Evolutionary conservation across 2,329 filamentous ascomycete species (phyloP).

Genomic region (Fusarium buharicum): DNA sequence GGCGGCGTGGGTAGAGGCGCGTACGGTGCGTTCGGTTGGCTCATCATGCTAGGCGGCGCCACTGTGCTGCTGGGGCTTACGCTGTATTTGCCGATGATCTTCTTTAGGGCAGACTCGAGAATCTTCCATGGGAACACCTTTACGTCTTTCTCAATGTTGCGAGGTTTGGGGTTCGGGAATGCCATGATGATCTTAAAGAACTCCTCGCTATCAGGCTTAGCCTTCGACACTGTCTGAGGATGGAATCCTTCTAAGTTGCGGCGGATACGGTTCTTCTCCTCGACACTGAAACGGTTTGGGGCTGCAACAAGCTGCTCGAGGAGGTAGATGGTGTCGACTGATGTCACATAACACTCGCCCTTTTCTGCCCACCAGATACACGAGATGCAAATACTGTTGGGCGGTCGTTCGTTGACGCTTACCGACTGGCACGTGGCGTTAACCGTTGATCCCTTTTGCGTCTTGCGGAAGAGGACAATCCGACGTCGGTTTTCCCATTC

Average conservation of each 20-base stretch:
- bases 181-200: slow-evolving; percentile 99
- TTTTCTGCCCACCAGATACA: slow-evolving; percentile 98
- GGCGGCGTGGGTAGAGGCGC: slow-evolving; percentile 61
- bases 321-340: slow-evolving; percentile 95
- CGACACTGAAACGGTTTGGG: slow-evolving; percentile 85
- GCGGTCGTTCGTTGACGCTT: slow-evolving; percentile 78
- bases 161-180: slow-evolving; percentile 92
- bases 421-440: slow-evolving; percentile 83
- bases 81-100: slow-evolving; percentile 97
- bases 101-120: slow-evolving; percentile 86
- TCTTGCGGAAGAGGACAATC: slow-evolving; percentile 88
- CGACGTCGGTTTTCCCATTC: slow-evolving; percentile 83
- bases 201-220: slow-evolving; percentile 89
- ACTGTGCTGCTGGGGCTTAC: slow-evolving; percentile 58
- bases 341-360: slow-evolving; percentile 90
- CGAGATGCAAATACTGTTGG: slow-evolving; percentile 92
- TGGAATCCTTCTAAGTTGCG: slow-evolving; percentile 95
- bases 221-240: slow-evolving; percentile 92
- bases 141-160: slow-evolving; percentile 99
- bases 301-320: slow-evolving; percentile 86
- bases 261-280: slow-evolving; percentile 98
- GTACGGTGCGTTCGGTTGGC: slow-evolving; percentile 54
- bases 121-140: slow-evolving; percentile 99
- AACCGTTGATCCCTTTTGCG: slow-evolving; percentile 83
- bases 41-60: slow-evolving; percentile 55